Evolutionary conservation across 371 early-diverging fungal genomes (phyloP), one percentile per base, ranked within the genome.

Genomic region (Phascolomyces articulosus): DNA sequence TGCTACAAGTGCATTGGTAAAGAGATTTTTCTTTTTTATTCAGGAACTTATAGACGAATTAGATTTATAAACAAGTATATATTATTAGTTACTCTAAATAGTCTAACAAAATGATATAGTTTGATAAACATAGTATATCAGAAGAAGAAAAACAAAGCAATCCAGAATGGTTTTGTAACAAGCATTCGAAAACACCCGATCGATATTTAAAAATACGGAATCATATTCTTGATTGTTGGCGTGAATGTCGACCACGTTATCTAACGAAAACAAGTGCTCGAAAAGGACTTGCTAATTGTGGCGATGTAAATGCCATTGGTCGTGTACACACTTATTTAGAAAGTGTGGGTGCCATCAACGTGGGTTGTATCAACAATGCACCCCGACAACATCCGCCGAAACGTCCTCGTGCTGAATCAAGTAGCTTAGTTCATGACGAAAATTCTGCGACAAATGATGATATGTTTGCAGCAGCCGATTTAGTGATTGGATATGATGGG

Each of bases 231-330:
- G 77, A 80, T 11, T 81, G 85, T 38, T 96, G 97, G 97, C 67
- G 83, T 21, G 64, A 67, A 6, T 78, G 77, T 20, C 75, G 80
- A 34, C 91, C 93, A 0, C 75, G 84, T 23, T 93, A 94, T 60
- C 73, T 95, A 47, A 91, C 91, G 6, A 94, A 95, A 72, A 87
- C 90, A 24, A 70, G 68, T 47, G 75, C 79, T 6, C 60, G 82
- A 18, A 70, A 66, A 41, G 76, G 71, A 6, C 62, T 82, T 1
- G 67, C 72, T 31, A 87, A 90, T 69, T 90, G 88, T 63, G 96
- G 96, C 20, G 96, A 96, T 67, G 96, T 96, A 20, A 94, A 97
- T 73, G 95, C 95, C 2, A 94, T 97, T 31, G 89, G 93, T 2
- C 82, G 96, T 7, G 91, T 97, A 7, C 96, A 96, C 73, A 67